Evolutionary conservation across 305 asterid species (phyloP).

Genomic region (Salvia sclarea): DNA sequence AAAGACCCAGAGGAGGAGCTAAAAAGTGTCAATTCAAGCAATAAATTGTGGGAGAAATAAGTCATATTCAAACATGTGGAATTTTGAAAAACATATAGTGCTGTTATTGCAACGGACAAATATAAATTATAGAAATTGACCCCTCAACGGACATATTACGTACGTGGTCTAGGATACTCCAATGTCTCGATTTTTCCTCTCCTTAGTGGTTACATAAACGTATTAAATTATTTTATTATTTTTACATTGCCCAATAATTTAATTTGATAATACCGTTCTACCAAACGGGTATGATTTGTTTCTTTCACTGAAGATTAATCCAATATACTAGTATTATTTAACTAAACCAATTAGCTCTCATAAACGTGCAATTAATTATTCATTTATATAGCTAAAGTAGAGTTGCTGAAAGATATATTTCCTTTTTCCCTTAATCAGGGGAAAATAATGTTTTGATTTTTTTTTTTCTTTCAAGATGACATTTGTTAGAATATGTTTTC

Average conservation of each 20-base stretch:
- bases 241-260: background rate
- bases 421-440: too few relatives aligned
- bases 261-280: constrained; percentile 23
- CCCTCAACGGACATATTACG: constrained; percentile 44
- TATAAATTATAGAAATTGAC: constrained; percentile 33
- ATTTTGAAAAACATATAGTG: constrained; percentile 28
- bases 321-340: background rate
- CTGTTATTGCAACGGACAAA: constrained; percentile 38
- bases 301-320: constrained; percentile 3
- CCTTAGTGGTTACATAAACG: background rate
- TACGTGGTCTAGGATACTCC: constrained; percentile 31
- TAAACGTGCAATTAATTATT: background rate
- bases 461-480: too few relatives aligned
- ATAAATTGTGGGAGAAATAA: constrained; percentile 20
- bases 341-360: background rate
- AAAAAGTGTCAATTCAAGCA: constrained; percentile 11
- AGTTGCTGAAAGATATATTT: background rate
- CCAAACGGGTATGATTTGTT: constrained; percentile 22
- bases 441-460: too few relatives aligned
- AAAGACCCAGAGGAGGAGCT: background rate
- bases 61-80: constrained; percentile 30
- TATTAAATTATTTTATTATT: background rate
- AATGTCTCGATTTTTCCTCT: constrained; percentile 8
- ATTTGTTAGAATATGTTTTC: too few relatives aligned
- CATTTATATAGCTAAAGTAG: background rate